Evolutionary conservation across 345 rosid species (phyloP).

Genomic region (Euphorbia peplus): DNA sequence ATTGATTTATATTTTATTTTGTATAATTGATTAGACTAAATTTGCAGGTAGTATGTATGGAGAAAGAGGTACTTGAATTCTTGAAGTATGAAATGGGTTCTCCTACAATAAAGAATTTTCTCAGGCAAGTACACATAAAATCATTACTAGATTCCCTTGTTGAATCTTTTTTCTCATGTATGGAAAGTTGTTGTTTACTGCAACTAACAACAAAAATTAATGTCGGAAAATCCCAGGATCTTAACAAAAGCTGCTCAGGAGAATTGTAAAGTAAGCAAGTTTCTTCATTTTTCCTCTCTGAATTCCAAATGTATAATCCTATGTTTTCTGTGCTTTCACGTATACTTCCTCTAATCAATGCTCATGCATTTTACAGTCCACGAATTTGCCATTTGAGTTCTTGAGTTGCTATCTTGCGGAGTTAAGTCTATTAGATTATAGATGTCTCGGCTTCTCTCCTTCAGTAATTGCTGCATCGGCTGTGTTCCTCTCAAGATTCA

Average conservation of each 20-base stretch:
- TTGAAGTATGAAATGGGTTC: slow-evolving; percentile 20
- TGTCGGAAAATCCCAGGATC: slow-evolving; percentile 9
- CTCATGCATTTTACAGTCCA: slow-evolving; percentile 11
- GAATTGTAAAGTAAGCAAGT: slow-evolving; percentile 9
- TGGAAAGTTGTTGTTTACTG: background rate
- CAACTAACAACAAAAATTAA: background rate
- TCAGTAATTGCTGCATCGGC: slow-evolving; percentile 28
- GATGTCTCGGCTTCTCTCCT: slow-evolving; percentile 18
- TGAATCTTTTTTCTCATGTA: background rate
- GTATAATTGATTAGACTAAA: background rate
- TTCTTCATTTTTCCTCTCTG: background rate
- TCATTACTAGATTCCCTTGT: background rate
- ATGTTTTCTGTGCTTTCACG: background rate
- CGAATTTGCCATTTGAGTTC: slow-evolving; percentile 21
- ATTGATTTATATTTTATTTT: background rate
- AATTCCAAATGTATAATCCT: background rate
- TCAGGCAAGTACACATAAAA: slow-evolving; percentile 15
- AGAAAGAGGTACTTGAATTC: slow-evolving; percentile 16
- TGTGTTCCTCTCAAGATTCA: slow-evolving; percentile 21
- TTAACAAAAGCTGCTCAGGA: slow-evolving; percentile 16
- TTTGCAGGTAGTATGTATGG: slow-evolving; percentile 25
- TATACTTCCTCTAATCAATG: background rate
- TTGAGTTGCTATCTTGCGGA: slow-evolving; percentile 25
- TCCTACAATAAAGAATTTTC: slow-evolving; percentile 22
- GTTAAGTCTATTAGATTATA: slow-evolving; percentile 20